A percentile compares a stretch with the other conserved stretches of the same genome.
Evolutionary conservation across 208 protist species (phyloP).

Genomic region (Leishmania gerbilli): DNA sequence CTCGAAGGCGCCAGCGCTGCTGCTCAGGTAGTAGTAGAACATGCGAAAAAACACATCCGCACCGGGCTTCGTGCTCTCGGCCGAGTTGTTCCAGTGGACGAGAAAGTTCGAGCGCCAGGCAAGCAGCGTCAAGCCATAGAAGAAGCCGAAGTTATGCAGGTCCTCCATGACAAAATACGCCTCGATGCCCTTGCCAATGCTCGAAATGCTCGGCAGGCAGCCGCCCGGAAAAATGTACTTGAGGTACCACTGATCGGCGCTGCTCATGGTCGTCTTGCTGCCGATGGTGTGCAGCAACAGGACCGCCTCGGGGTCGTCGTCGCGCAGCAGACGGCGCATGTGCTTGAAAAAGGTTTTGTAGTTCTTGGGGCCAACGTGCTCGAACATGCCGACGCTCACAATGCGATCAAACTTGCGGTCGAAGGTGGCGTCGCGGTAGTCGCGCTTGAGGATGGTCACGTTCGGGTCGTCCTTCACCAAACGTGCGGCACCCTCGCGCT

Average conservation of each 20-base stretch:
- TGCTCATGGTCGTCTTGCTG: slow-evolving; percentile 63
- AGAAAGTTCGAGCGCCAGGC: slow-evolving; percentile 61
- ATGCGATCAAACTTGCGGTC: slow-evolving; percentile 65
- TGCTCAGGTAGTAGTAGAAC: slow-evolving; percentile 76
- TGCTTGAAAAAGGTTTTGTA: slow-evolving; percentile 71
- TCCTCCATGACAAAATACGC: slow-evolving; percentile 63
- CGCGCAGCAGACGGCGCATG: slow-evolving; percentile 55
- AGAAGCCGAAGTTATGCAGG: slow-evolving; percentile 67
- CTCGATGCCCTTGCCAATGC: slow-evolving; percentile 47
- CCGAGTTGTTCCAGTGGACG: slow-evolving; percentile 33
- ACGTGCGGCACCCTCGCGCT: slow-evolving; percentile 40
- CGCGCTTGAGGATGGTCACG: slow-evolving; percentile 57
- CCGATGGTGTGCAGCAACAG: slow-evolving; percentile 78
- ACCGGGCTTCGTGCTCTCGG: slow-evolving; percentile 10
- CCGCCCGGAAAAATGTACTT: slow-evolving; percentile 88
- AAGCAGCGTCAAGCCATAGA: slow-evolving; percentile 53
- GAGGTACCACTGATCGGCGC: slow-evolving; percentile 75
- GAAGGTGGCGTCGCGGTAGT: slow-evolving; percentile 74
- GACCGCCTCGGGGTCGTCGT: slow-evolving; percentile 57
- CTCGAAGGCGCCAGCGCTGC: slow-evolving; percentile 52
- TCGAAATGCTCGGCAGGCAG: slow-evolving; percentile 48
- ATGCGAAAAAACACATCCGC: slow-evolving; percentile 55
- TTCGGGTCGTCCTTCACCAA: slow-evolving; percentile 29
- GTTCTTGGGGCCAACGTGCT: slow-evolving; percentile 85
- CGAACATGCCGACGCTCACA: slow-evolving; percentile 85